Evolutionary conservation across 805 yeast species (phyloP).

Genomic region (Candida schatavii): DNA sequence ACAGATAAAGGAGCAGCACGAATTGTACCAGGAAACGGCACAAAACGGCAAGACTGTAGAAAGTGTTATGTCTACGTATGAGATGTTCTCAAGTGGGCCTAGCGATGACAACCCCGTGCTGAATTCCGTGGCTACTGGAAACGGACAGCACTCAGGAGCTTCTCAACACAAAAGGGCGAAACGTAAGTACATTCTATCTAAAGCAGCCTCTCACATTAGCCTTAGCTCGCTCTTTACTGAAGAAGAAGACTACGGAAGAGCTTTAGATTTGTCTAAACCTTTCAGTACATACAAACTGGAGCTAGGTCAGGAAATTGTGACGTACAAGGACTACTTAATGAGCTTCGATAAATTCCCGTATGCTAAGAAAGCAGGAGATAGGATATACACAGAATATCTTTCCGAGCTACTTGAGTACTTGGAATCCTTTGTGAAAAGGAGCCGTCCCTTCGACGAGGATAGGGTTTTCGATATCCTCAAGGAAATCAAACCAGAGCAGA

Average conservation of each 20-base stretch:
- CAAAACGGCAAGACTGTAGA: conserved; percentile 10
- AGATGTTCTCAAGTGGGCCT: conserved; percentile 25
- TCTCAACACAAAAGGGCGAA: conserved; percentile 23
- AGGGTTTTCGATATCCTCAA: conserved; percentile 14
- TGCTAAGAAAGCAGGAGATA: conserved; percentile 25
- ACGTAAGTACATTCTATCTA: conserved; percentile 44
- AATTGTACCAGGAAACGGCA: conserved; percentile 2
- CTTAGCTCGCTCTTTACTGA: conserved; percentile 51
- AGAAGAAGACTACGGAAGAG: conserved; percentile 64
- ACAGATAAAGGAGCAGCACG: conserved; percentile 6
- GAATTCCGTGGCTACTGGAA: conserved; percentile 6
- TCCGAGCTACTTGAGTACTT: conserved; percentile 49
- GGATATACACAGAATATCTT: conserved; percentile 45
- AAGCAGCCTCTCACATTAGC: conserved; percentile 48
- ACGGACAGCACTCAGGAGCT: conserved; percentile 18
- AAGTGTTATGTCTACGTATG: conserved; percentile 15
- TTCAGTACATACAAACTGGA: conserved; percentile 2
- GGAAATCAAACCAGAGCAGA: conserved; percentile 6
- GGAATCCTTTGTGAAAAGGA: conserved; percentile 41
- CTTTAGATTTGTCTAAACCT: conserved; percentile 51
- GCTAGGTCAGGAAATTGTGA: conserved; percentile 12
- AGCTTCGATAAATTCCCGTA: conserved; percentile 30
- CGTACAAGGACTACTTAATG: conserved; percentile 52
- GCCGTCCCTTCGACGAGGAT: conserved; percentile 48
- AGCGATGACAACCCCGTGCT: conserved; percentile 8